phyloP scores from a whole-genome alignment of 2,329 filamentous ascomycete species.

The Colletotrichum cereale region DNA sequence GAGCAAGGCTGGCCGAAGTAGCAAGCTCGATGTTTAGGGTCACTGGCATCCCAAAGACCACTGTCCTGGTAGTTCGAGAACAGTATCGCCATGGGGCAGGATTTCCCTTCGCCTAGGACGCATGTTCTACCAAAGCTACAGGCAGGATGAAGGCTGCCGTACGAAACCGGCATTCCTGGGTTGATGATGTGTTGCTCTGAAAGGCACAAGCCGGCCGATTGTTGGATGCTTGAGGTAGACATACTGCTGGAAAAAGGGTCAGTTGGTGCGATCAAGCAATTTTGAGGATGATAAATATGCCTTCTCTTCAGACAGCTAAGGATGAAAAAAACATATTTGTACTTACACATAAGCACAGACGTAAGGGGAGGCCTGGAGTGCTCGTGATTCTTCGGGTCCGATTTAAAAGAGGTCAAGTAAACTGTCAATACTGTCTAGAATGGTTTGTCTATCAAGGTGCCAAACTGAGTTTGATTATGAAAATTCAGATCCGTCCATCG shows the following conservation, averaged over 20 bases:
- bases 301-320: background rate
- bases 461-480: background rate
- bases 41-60: constrained; percentile 20
- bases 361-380: background rate
- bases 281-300: background rate
- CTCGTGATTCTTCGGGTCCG: background rate
- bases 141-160: background rate
- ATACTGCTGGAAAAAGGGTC: background rate
- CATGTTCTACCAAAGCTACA: background rate
- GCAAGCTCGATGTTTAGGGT: constrained; percentile 22
- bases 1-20: background rate
- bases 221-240: background rate
- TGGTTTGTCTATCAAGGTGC: background rate
- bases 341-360: background rate
- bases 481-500: background rate
- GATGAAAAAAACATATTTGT: no score
- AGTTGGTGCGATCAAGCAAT: background rate
- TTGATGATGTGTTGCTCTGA: background rate
- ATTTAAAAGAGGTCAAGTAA: background rate
- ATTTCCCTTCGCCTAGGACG: background rate
- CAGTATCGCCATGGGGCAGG: constrained; percentile 1
- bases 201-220: background rate
- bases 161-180: background rate
- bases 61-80: background rate
- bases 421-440: no score